These are phyloP conservation scores for Suillus bovinus DNA, from an alignment of 768 basidiomycete species.

Conservation along the genomic window DNA sequence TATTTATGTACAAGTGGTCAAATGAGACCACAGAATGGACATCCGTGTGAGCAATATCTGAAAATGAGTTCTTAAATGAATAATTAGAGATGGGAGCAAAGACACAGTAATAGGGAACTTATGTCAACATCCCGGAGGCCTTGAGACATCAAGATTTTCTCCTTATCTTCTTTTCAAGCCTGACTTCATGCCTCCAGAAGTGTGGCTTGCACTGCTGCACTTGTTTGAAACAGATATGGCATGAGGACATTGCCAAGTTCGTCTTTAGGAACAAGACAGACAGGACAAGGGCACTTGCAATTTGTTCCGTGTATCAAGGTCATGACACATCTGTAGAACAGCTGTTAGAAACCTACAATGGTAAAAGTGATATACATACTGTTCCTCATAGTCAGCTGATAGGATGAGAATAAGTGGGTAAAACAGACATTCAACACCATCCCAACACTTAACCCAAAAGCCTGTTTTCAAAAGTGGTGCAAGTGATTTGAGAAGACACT, in stretches of 20 bases:
- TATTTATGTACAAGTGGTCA: constrained; percentile 40
- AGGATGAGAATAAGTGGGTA: constrained; percentile 36
- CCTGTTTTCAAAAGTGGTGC: constrained; percentile 6
- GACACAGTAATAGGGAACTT: not conserved
- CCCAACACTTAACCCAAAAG: constrained; percentile 28
- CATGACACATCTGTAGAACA: constrained; percentile 32
- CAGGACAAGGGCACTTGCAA: constrained; percentile 34
- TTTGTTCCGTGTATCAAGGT: constrained; percentile 32
- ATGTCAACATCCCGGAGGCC: constrained; percentile 21
- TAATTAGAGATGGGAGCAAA: too few species aligned
- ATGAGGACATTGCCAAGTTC: constrained; percentile 20
- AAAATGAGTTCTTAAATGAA: constrained; percentile 33
- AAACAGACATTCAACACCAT: constrained; percentile 26
- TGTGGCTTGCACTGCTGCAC: constrained; percentile 18
- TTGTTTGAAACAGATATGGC: constrained; percentile 9
- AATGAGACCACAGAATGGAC: constrained; percentile 34
- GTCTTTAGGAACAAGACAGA: constrained; percentile 36
- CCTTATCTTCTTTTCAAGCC: constrained; percentile 19
- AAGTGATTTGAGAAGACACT: constrained; percentile 8
- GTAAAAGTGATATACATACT: constrained; percentile 28
- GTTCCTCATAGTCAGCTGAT: constrained; percentile 46
- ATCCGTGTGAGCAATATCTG: constrained; percentile 34
- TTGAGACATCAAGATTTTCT: constrained; percentile 10
- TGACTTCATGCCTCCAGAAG: constrained; percentile 14
- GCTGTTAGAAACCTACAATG: not conserved